Evolutionary conservation across 257 asterid genomes (phyloP).

Genomic region (Penstemon barbatus): DNA sequence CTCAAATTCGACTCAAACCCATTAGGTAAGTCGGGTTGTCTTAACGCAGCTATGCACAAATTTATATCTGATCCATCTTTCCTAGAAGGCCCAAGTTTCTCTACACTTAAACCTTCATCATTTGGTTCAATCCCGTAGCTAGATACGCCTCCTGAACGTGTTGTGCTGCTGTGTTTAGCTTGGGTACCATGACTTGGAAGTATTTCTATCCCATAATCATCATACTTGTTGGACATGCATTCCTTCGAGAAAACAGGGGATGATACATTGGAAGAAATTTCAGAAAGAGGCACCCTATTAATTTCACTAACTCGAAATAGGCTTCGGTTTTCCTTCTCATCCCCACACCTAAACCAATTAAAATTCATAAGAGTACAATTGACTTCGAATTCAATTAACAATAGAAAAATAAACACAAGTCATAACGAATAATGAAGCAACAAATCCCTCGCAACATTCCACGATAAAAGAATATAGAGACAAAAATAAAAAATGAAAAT

Average conservation of each 20-base stretch:
- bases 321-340: constrained; percentile 35
- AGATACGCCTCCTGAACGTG: constrained; percentile 25
- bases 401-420: background rate
- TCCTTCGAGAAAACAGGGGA: constrained; percentile 30
- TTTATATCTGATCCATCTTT: constrained; percentile 29
- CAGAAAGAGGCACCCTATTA: constrained; percentile 59
- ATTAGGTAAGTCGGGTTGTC: constrained; percentile 38
- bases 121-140: constrained; percentile 20
- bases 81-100: constrained; percentile 20
- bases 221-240: constrained; percentile 25
- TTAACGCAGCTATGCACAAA: constrained; percentile 39
- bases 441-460: background rate
- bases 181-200: constrained; percentile 32
- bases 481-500: background rate
- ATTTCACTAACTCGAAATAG: constrained; percentile 28
- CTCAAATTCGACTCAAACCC: constrained; percentile 24
- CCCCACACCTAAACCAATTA: constrained; percentile 40
- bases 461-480: background rate
- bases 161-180: constrained; percentile 23
- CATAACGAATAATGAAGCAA: background rate
- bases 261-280: constrained; percentile 45
- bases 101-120: constrained; percentile 30
- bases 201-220: constrained; percentile 27
- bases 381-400: constrained; percentile 4
- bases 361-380: constrained; percentile 8